Evolutionary conservation across 23 red algal genomes (phyloP), one percentile per base, ranked within the genome.

Genomic region (Gracilaria domingensis): DNA sequence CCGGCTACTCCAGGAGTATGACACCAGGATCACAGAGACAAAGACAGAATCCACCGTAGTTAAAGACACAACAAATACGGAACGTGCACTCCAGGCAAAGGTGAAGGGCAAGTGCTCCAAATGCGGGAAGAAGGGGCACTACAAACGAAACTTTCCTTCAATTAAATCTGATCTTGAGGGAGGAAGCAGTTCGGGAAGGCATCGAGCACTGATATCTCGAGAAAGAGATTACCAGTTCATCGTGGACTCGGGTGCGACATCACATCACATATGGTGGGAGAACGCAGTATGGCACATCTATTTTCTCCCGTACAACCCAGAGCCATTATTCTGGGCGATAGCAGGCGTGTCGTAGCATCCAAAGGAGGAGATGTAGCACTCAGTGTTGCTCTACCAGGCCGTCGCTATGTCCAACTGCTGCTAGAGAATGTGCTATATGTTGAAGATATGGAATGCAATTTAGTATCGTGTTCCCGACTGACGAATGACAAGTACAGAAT

Each of bases 161-260:
- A 33, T 8, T 33, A n/a, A 66, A 33, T n/a, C n/a, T n/a, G n/a
- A n/a, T n/a, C n/a, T n/a, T n/a, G n/a, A n/a, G n/a, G n/a, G n/a
- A n/a, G n/a, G n/a, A n/a, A n/a, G n/a, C n/a, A n/a, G n/a, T n/a
- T n/a, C n/a, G n/a, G n/a, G n/a, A n/a, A n/a, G n/a, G n/a, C n/a
- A n/a, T n/a, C n/a, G n/a, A n/a, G n/a, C n/a, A n/a, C n/a, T n/a
- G 24, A 33, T n/a, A 9, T 8, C 60, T 29, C 21, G 8, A 14
- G 12, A 24, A 29, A 9, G 24, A 7, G 8, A 66, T 9, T 29
- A 66, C 7, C n/a, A 29, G 24, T 66, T 66, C 60, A 23, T 77
- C 8, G n/a, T 77, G 13, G 72, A 77, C 72, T 77, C 72, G 9
- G 72, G 72, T 8, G 72, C 72, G n/a, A n/a, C n/a, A n/a, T n/a